Evolutionary conservation across 169 alveolate genomes (phyloP).

Genomic region (Hammondia hammondi): DNA sequence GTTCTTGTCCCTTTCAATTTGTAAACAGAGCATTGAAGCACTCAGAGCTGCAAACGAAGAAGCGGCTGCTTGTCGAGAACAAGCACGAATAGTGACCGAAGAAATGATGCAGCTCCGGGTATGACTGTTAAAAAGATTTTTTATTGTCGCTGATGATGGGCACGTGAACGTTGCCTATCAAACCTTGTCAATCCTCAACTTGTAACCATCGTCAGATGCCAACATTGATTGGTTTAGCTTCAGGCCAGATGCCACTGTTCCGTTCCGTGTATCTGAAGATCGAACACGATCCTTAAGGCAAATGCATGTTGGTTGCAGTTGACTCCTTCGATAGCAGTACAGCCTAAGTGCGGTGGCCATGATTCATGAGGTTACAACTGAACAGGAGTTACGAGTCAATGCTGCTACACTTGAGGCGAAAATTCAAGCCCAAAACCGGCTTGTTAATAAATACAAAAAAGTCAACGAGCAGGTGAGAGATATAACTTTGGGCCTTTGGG

Average conservation of each 20-base stretch:
- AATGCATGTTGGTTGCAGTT: no score
- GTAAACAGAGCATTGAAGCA: neutral
- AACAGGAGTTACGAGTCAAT: neutral
- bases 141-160: no score
- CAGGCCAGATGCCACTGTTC: no score
- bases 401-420: neutral
- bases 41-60: neutral
- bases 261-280: no score
- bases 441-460: neutral
- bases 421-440: neutral
- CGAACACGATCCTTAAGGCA: no score
- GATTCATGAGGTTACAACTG: neutral
- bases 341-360: no score
- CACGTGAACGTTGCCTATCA: no score
- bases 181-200: no score
- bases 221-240: no score
- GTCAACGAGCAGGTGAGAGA: neutral
- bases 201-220: no score
- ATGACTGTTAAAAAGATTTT: neutral
- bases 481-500: no score
- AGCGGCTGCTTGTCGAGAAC: neutral
- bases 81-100: neutral
- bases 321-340: no score
- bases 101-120: slow-evolving; percentile 2
- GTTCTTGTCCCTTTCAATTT: neutral